Conservation (phyloP, 257 asterid species). For the Henckelia pumila region DNA sequence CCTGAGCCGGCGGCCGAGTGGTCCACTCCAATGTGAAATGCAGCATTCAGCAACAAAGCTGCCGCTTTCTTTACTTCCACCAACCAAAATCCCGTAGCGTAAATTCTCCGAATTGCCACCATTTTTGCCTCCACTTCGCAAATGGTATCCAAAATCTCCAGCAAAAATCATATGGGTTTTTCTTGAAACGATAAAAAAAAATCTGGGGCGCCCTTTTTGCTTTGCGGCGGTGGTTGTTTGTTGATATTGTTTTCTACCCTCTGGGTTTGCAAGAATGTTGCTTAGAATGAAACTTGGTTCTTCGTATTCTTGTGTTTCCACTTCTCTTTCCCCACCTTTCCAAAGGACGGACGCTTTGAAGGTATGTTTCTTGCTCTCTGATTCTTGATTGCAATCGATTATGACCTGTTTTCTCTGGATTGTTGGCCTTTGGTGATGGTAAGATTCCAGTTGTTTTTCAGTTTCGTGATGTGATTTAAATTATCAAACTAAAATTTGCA, state of each 20-base stretch:
- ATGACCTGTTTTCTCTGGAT: background rate
- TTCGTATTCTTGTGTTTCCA: constrained; percentile 42
- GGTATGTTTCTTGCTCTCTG: constrained; percentile 32
- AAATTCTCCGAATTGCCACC: constrained; percentile 34
- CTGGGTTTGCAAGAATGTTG: constrained; percentile 46
- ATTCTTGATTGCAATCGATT: background rate
- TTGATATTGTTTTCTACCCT: constrained; percentile 13
- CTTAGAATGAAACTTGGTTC: constrained; percentile 39
- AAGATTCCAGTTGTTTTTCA: background rate
- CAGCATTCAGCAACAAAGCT: constrained; percentile 4
- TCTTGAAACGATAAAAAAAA: too few relatives aligned
- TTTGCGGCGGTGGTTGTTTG: constrained; percentile 16
- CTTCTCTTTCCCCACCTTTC: constrained; percentile 43
- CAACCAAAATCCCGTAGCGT: constrained; percentile 21
- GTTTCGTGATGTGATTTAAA: too few relatives aligned
- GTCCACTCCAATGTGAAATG: background rate
- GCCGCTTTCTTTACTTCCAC: constrained; percentile 28
- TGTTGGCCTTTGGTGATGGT: background rate
- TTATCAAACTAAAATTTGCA: too few relatives aligned
- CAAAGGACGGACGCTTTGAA: constrained; percentile 34
- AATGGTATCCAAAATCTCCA: constrained; percentile 15
- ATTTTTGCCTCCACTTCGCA: constrained; percentile 18
- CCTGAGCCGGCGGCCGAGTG: background rate
- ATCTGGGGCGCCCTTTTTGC: background rate
- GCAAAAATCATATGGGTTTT: constrained; percentile 24